These are phyloP conservation scores for Vanderwaltozyma yarrowii DNA, from an alignment of 805 yeast genomes.

Conservation along the genomic window DNA sequence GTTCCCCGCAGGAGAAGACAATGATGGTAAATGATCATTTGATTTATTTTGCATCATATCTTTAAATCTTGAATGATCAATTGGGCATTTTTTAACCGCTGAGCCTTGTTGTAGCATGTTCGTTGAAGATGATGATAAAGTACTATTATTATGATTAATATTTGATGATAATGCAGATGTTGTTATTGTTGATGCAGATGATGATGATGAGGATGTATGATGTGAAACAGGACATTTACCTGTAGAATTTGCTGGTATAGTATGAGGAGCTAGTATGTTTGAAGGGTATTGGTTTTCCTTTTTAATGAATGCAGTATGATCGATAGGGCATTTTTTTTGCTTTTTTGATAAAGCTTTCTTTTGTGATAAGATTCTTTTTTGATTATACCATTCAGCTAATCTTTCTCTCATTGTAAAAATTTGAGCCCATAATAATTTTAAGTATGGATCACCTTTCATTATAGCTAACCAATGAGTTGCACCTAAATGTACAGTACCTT, in stretches of 20 bases:
- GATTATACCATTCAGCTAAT: slow-evolving; percentile 26
- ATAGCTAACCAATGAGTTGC: slow-evolving; percentile 51
- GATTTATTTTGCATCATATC: slow-evolving; percentile 1
- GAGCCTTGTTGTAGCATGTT: too few relatives aligned
- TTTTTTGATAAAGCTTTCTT: slow-evolving; percentile 1
- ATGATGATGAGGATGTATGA: neutral
- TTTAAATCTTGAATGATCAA: slow-evolving; percentile 2
- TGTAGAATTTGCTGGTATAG: neutral
- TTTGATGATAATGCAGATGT: slow-evolving; percentile 3
- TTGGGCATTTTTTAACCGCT: slow-evolving; percentile 5
- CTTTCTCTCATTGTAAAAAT: slow-evolving; percentile 35
- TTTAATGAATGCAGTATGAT: slow-evolving; percentile 7
- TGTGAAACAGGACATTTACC: neutral
- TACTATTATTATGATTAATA: too few relatives aligned
- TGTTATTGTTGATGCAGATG: neutral
- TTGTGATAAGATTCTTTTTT: slow-evolving; percentile 7
- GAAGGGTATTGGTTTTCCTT: neutral
- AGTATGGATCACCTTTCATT: slow-evolving; percentile 48
- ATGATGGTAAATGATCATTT: neutral
- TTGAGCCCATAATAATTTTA: slow-evolving; percentile 45
- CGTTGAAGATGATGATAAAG: too few relatives aligned
- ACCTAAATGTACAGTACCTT: slow-evolving; percentile 37
- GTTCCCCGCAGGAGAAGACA: neutral
- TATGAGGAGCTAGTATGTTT: neutral
- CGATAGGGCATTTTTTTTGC: slow-evolving; percentile 10